Conservation (phyloP, 495 filamentous ascomycete genomes). For the Penicillium alfredii region DNA sequence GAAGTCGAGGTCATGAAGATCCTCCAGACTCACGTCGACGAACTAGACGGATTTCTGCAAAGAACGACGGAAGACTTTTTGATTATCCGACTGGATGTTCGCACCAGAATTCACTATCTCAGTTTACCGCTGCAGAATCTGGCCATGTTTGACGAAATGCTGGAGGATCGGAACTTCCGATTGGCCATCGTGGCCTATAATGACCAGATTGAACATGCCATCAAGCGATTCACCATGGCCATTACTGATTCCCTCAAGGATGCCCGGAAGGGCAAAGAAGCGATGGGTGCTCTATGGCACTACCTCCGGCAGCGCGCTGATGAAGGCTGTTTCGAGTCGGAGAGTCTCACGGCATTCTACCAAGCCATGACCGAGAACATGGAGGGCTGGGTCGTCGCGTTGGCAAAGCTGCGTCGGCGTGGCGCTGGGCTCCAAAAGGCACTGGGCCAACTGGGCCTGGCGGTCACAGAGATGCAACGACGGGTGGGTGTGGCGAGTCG, state of each 20-base stretch:
- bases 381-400: slow-evolving; percentile 75
- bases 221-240: slow-evolving; percentile 65
- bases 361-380: slow-evolving; percentile 77
- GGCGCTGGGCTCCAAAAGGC: slow-evolving; percentile 54
- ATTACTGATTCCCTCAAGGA: slow-evolving; percentile 75
- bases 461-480: slow-evolving; percentile 71
- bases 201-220: slow-evolving; percentile 83
- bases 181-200: slow-evolving; percentile 78
- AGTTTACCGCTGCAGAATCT: slow-evolving; percentile 79
- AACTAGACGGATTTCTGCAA: slow-evolving; percentile 85
- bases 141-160: slow-evolving; percentile 80
- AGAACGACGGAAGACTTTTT: slow-evolving; percentile 79
- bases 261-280: slow-evolving; percentile 67
- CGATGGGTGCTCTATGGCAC: slow-evolving; percentile 66
- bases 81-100: slow-evolving; percentile 69
- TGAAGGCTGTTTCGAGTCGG: slow-evolving; percentile 42
- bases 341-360: slow-evolving; percentile 57
- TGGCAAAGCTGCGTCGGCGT: slow-evolving; percentile 62
- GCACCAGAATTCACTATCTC: slow-evolving; percentile 67
- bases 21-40: slow-evolving; percentile 85
- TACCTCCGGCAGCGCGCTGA: slow-evolving; percentile 63
- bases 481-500: slow-evolving; percentile 69
- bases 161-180: slow-evolving; percentile 77
- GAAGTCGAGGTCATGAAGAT: slow-evolving; percentile 82
- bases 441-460: slow-evolving; percentile 56